Conservation (phyloP, 148 eudicot genomes). For the Vaccinium darrowii region DNA sequence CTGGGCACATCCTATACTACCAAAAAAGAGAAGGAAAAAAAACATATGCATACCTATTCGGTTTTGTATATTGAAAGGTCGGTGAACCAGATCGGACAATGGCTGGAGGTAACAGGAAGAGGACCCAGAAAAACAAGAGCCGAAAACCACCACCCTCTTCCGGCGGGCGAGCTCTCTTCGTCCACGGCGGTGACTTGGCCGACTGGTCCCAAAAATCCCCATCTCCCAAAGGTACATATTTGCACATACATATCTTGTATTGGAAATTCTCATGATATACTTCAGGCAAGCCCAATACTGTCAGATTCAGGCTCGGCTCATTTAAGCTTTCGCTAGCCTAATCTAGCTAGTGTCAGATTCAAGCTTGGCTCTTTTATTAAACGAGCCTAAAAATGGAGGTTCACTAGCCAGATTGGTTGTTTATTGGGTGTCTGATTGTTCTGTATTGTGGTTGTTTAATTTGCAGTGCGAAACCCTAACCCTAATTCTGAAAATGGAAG, state of each 20-base stretch:
- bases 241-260: neutral
- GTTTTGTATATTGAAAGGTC: neutral
- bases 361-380: neutral
- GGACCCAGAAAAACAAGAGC: constrained; percentile 34
- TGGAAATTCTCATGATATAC: neutral
- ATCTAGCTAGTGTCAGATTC: neutral
- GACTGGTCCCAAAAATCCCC: constrained; percentile 41
- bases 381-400: neutral
- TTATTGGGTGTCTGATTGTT: constrained; percentile 2
- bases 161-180: constrained; percentile 34
- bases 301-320: neutral
- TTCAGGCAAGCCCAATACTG: neutral
- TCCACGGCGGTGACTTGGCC: constrained; percentile 65
- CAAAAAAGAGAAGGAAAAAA: too few relatives aligned
- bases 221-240: constrained; percentile 9
- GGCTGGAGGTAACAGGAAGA: constrained; percentile 52
- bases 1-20: too few relatives aligned
- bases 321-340: neutral
- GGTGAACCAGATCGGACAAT: constrained; percentile 12
- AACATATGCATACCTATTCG: too few relatives aligned
- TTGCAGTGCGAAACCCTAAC: constrained; percentile 36
- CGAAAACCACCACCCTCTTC: constrained; percentile 21
- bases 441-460: constrained; percentile 13
- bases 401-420: neutral
- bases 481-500: constrained; percentile 22